These are phyloP conservation scores for Aspergillus brunneoviolaceus DNA, from an alignment of 2,329 filamentous ascomycete species.

Conservation along the genomic window DNA sequence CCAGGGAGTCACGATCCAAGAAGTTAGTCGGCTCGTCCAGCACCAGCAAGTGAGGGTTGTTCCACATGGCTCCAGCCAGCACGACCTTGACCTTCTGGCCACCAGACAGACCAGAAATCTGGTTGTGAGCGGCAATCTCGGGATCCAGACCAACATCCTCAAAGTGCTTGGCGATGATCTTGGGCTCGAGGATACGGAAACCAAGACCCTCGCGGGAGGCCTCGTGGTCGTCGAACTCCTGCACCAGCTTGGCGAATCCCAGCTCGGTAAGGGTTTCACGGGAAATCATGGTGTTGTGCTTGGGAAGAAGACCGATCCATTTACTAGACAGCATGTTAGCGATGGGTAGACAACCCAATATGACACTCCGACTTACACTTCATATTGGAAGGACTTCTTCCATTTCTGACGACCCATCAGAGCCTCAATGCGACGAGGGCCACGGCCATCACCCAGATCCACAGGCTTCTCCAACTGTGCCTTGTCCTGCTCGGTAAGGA, in stretches of 20 bases:
- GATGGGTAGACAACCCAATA: background rate
- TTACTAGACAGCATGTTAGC: slow-evolving; percentile 55
- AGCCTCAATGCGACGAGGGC: slow-evolving; percentile 74
- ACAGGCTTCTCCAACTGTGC: slow-evolving; percentile 89
- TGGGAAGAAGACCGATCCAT: slow-evolving; percentile 85
- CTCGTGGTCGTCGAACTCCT: slow-evolving; percentile 98
- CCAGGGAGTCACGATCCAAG: slow-evolving; percentile 95
- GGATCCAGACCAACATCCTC: slow-evolving; percentile 94
- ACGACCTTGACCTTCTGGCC: slow-evolving; percentile 99
- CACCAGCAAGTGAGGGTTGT: slow-evolving; percentile 95
- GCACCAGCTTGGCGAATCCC: slow-evolving; percentile 89
- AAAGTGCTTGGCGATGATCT: slow-evolving; percentile 96
- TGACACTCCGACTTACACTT: slow-evolving; percentile 62
- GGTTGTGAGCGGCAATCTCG: slow-evolving; percentile 98
- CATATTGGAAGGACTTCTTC: slow-evolving; percentile 99
- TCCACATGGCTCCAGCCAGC: slow-evolving; percentile 94
- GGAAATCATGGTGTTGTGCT: slow-evolving; percentile 89
- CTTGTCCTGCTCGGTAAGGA: slow-evolving; percentile 79
- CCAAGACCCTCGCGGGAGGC: slow-evolving; percentile 97
- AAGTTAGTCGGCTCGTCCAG: slow-evolving; percentile 99
- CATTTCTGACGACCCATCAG: slow-evolving; percentile 96
- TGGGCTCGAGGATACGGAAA: slow-evolving; percentile 88
- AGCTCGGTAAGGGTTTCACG: slow-evolving; percentile 84
- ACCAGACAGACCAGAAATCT: slow-evolving; percentile 92
- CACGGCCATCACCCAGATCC: slow-evolving; percentile 79